Conservation (phyloP, 371 early-diverging fungal genomes). For the Basidiobolus meristosporus region DNA sequence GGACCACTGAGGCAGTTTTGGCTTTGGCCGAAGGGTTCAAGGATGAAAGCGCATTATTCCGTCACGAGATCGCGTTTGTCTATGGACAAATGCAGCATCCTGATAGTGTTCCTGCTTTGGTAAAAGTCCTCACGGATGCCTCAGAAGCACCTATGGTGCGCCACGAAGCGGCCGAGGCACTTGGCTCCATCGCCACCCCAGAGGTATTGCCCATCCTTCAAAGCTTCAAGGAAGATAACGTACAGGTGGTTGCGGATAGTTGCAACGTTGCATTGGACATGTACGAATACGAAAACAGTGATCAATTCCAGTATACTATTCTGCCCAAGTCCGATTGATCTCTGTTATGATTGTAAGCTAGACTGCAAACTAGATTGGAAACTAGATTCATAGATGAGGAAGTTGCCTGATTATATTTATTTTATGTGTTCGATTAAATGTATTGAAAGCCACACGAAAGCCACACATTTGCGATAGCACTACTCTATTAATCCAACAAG, state of each 20-base stretch:
- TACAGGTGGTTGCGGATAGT: slow-evolving; percentile 88
- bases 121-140: slow-evolving; percentile 49
- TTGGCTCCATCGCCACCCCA: slow-evolving; percentile 95
- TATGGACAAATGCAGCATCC: slow-evolving; percentile 97
- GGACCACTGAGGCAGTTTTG: slow-evolving; percentile 66
- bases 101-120: slow-evolving; percentile 72
- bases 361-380: too few species aligned
- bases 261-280: slow-evolving; percentile 96
- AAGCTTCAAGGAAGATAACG: slow-evolving; percentile 50
- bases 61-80: slow-evolving; percentile 97
- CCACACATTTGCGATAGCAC: not conserved
- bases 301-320: slow-evolving; percentile 47
- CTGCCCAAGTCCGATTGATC: slow-evolving; percentile 8
- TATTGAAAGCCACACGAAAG: too few species aligned
- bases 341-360: too few species aligned
- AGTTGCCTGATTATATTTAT: too few species aligned
- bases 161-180: slow-evolving; percentile 98
- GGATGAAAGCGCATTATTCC: slow-evolving; percentile 75
- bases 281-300: slow-evolving; percentile 78
- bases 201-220: slow-evolving; percentile 67
- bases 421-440: too few species aligned
- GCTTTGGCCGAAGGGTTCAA: slow-evolving; percentile 77
- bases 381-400: too few species aligned
- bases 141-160: slow-evolving; percentile 92
- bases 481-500: slow-evolving; percentile 26